Evolutionary conservation across 2,329 filamentous ascomycete species (phyloP), one percentile per base, ranked within the genome.

Genomic region (Aspergillus transmontanensis): DNA sequence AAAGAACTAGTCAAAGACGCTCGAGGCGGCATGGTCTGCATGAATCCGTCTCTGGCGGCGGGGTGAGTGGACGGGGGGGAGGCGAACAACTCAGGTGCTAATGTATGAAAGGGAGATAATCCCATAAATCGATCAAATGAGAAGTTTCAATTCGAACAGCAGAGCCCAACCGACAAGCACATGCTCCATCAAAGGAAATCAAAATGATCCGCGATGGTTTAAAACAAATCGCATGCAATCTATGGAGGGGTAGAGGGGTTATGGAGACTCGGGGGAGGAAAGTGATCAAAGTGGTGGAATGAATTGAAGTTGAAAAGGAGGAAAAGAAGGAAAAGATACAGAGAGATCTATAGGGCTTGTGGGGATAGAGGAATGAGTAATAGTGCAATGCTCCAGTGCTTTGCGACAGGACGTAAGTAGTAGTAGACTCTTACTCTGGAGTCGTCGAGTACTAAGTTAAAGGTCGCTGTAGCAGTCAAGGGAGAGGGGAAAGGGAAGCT

Each of bases 1-100:
- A 97, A 97, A 69, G 93, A 95, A 76, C 91, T 92, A 67, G 92
- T 95, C 76, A 96, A 85, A 70, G 92, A 90, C 73, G 91, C 88
- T 86, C 92, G 89, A 76, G 93, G 93, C 82, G 94, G 93, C 94
- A 97, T 97, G 82, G 82, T 84, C 78, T 83, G 79, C 81, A 81
- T 80, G 72, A 78, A 77, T 67, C 69, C 65, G 68, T 69, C 51
- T 58, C 60, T 62, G 64, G 65, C 61, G 63, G 68, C 60, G 67
- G 66, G 63, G 66, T 67, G 60, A 58, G 57, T 57, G 34, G 34
- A 55, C 30, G 51, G 50, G 28, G 36, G 54, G 56, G 58, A 60
- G 58, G 59, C 57, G 57, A 51, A 55, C 53, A 63, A 60, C 59
- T 60, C 64, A 64, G 62, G 50, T 55, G 51, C 51, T 55, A 55